A percentile compares a stretch with the other conserved stretches of the same genome.
Evolutionary conservation across 495 filamentous ascomycete genomes (phyloP).

Genomic region (Aspergillus baeticus): DNA sequence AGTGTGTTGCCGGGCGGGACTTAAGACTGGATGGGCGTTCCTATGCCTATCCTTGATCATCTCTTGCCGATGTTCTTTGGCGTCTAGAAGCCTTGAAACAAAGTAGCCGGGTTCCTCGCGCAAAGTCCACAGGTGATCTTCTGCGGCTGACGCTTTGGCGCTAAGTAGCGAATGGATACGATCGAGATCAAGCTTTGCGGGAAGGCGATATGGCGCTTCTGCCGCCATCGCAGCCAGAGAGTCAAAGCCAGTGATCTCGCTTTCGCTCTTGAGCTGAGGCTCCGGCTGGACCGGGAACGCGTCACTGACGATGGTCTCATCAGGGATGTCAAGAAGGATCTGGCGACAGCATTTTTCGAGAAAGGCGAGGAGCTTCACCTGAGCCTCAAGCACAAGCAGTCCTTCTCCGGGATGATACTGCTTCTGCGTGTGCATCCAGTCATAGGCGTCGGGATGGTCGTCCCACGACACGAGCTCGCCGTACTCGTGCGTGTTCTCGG

Average conservation of each 20-base stretch:
- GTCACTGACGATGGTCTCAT: background rate
- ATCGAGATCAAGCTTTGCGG: slow-evolving; percentile 37
- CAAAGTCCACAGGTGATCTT: slow-evolving; percentile 52
- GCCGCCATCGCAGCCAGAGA: slow-evolving; percentile 33
- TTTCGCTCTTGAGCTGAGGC: slow-evolving; percentile 16
- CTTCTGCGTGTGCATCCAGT: slow-evolving; percentile 22
- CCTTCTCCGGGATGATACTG: slow-evolving; percentile 42
- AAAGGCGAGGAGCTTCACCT: slow-evolving; percentile 42
- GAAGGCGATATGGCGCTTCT: slow-evolving; percentile 49
- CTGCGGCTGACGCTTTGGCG: slow-evolving; percentile 34
- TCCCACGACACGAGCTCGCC: slow-evolving; percentile 43
- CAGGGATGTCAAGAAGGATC: slow-evolving; percentile 45
- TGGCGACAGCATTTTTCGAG: slow-evolving; percentile 35
- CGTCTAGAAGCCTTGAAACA: slow-evolving; percentile 24
- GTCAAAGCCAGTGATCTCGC: slow-evolving; percentile 49
- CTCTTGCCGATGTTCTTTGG: slow-evolving; percentile 42
- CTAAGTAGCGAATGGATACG: slow-evolving; percentile 37
- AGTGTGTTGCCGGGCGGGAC: background rate
- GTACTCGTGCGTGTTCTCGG: slow-evolving; percentile 30
- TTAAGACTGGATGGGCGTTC: slow-evolving; percentile 26
- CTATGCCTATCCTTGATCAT: slow-evolving; percentile 29
- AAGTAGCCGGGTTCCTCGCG: slow-evolving; percentile 60
- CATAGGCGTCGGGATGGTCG: slow-evolving; percentile 35
- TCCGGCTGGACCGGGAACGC: slow-evolving; percentile 25
- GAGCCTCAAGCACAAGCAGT: slow-evolving; percentile 42